Evolutionary conservation across 2,329 filamentous ascomycete species (phyloP), one percentile per base, ranked within the genome.

Genomic region (Trichophaea hybrida): DNA sequence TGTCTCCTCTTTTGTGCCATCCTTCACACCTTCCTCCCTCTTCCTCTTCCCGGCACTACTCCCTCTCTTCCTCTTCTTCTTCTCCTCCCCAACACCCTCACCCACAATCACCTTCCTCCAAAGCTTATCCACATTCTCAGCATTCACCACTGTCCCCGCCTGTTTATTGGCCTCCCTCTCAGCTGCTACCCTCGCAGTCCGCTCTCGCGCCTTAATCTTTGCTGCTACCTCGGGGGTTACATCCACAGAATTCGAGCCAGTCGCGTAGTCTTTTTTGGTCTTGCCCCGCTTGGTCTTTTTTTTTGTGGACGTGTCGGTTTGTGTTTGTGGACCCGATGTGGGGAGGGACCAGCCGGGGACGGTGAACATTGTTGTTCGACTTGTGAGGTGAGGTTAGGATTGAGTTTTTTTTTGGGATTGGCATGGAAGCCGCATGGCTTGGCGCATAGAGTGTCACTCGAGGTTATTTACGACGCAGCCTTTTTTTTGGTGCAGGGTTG

Each of bases 261-360:
- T 64, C 24, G 67, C 31, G 69, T 71, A 35, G 68, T 68, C 51
- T 66, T 54, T 71, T 62, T 55, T 70, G 68, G 56, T 66, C 58
- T 58, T 67, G 63, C 49, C 59, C 51, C 33, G 64, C 59, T 66
- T 64, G 59, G 59, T 59, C 55, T 61, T 64, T 59, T 60, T 59
- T 52, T 61, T 63, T 38, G 33, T 44, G 15, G 46, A 50, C 70
- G 69, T 62, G 69, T 69, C 62, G 75, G 78, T 73, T 95, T 88
- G 34, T 81, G 73, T 73, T 88, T 88, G 58, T 33, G 63, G 61
- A 24, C 37, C 40, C 33, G 52, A 52, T 8, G 62, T 44, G 24
- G 59, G 17, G 64, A 94, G 80, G 56, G 88, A 88, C 90, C 91
- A 96, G 67, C 93, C 93, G 69, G 87, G 86, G 34, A 97, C 90